Percentiles rank a stretch among this genome's conserved stretches.
These are phyloP conservation scores for Neoscytalidium dimidiatum DNA, from an alignment of 2,329 filamentous ascomycete genomes.

Conservation along the genomic window DNA sequence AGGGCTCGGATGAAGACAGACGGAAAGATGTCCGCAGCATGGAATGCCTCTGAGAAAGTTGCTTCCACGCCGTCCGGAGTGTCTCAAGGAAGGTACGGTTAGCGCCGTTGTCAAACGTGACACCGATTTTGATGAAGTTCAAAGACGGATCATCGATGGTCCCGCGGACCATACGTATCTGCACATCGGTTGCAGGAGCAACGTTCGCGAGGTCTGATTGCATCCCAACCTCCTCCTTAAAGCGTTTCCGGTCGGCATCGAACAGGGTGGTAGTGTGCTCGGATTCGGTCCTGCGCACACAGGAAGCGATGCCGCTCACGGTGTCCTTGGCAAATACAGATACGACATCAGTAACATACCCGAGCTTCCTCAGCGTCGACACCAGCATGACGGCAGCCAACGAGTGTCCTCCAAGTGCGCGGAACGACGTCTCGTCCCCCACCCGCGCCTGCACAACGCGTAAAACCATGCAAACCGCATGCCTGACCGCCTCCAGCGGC, in stretches of 20 bases:
- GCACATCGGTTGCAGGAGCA: slow-evolving; percentile 1
- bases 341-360: not conserved
- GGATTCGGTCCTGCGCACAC: no score
- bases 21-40: slow-evolving; percentile 2
- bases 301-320: not conserved
- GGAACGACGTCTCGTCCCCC: not conserved
- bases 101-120: not conserved
- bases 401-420: not conserved
- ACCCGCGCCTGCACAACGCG: not conserved
- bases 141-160: not conserved
- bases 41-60: not conserved
- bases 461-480: not conserved
- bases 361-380: not conserved
- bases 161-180: slow-evolving; percentile 3
- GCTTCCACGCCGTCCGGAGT: not conserved
- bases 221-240: not conserved
- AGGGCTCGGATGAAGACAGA: not conserved
- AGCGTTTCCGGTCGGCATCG: not conserved
- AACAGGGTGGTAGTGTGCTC: no score
- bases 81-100: not conserved
- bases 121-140: slow-evolving; percentile 1
- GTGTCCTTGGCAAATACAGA: not conserved
- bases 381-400: slow-evolving; percentile 4
- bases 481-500: not conserved
- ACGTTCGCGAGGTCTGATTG: not conserved